Base-by-base conservation (phyloP, 768 basidiomycete species). In the Pleurotus eryngii region DNA sequence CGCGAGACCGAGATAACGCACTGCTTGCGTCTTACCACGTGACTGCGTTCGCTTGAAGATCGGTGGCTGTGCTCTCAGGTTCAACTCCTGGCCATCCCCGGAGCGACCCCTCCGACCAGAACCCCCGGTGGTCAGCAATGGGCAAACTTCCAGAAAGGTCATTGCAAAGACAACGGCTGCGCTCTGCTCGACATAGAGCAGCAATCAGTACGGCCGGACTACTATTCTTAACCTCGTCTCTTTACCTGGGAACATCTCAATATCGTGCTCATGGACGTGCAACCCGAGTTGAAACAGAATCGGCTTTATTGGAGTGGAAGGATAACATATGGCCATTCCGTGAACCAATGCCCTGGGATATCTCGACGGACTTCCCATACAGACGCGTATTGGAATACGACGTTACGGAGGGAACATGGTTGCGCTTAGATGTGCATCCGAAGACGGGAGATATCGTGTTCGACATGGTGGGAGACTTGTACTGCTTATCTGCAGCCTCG, bases 331-430 rank as follows among this genome's bases (percentile, higher is more conserved):
- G 82, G 75, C 88, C 88, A 18, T 68, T 87, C 22, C 85, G 86
- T 35, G 71, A 74, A 26, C 81, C 77, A 57, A 79, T 76, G 1
- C 75, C 76, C 39, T 90, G 87, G 86, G 88, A 90, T 64, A 89
- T 90, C 59, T 89, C 87, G 18, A 88, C 86, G 18, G 84, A 89
- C 71, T 89, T 81, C 61, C 77, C 81, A n/a, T 81, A 83, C 69
- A 83, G 86, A 1, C 82, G 87, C n/a, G 70, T 69, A 17, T 72
- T 89, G 30, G 77, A 81, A 56, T 90, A 85, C 66, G 83, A 88
- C 56, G 87, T 89, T 12, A 73, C 78, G 42, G 85, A 89, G 65
- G 89, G 88, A 6, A 90, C 89, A 37, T 90, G 87, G 87, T 71
- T 90, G 54, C 78, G 87, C 9, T 78, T 90, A 27, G 88, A 89